Percentiles rank a stretch among this genome's conserved stretches.
These are phyloP conservation scores for Trametes coccinea DNA, from an alignment of 768 basidiomycete genomes.

Conservation along the genomic window DNA sequence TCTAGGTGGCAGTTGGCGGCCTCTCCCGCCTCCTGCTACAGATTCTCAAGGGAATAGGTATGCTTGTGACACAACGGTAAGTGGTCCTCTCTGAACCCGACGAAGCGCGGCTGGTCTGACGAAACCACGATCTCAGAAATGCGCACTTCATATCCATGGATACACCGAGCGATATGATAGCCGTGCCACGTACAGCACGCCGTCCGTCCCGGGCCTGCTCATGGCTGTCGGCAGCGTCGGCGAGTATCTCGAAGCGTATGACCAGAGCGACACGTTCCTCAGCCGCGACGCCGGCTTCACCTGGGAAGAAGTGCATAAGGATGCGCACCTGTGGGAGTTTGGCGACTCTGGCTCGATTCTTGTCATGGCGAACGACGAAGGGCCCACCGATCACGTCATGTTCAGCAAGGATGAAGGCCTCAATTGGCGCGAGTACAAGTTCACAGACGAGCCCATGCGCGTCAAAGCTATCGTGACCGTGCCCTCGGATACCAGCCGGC, in stretches of 20 bases:
- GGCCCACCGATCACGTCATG: constrained; percentile 83
- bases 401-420: constrained; percentile 90
- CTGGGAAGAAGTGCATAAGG: constrained; percentile 98
- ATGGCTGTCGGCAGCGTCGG: constrained; percentile 98
- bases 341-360: constrained; percentile 96
- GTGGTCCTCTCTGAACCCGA: constrained; percentile 18
- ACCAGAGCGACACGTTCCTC: constrained; percentile 91
- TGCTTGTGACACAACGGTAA: constrained; percentile 66
- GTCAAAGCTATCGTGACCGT: constrained; percentile 83
- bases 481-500: constrained; percentile 84
- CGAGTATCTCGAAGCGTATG: constrained; percentile 74
- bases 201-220: constrained; percentile 87
- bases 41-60: constrained; percentile 81
- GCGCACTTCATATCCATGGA: constrained; percentile 89
- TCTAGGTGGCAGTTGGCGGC: constrained; percentile 84
- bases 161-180: constrained; percentile 93
- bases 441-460: constrained; percentile 70
- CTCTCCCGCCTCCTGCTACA: constrained; percentile 65
- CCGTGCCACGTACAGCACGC: constrained; percentile 90
- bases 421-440: constrained; percentile 86
- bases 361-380: constrained; percentile 94
- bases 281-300: constrained; percentile 96
- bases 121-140: constrained; percentile 51
- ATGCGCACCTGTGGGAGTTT: constrained; percentile 97
- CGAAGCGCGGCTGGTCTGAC: neutral